phyloP scores from a whole-genome alignment of 208 protist genomes.

The Acanthamoeba rhysodes region DNA sequence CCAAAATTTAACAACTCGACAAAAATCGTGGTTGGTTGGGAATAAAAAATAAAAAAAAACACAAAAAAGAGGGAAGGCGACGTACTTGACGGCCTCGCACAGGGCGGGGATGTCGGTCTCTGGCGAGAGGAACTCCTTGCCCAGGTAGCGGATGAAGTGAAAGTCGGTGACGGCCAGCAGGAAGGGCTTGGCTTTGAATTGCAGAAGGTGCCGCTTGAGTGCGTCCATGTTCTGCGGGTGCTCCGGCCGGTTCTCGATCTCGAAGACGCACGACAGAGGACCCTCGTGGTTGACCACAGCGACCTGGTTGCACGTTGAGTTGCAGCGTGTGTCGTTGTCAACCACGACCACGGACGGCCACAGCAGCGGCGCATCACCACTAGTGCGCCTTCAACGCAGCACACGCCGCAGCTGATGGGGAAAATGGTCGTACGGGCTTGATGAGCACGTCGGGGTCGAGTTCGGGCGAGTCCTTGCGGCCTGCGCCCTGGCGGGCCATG shows the following conservation, averaged over 20 bases:
- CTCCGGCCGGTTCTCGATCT: constrained; percentile 53
- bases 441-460: constrained; percentile 48
- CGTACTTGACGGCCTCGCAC: constrained; percentile 53
- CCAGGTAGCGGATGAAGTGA: constrained; percentile 48
- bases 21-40: too few species aligned
- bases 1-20: too few species aligned
- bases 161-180: constrained; percentile 38
- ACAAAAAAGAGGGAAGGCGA: neutral
- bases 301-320: neutral
- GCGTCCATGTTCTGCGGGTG: constrained; percentile 3
- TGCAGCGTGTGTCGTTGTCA: too few species aligned
- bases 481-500: constrained; percentile 12
- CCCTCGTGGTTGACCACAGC: constrained; percentile 4
- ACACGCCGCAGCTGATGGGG: too few species aligned
- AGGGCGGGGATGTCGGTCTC: constrained; percentile 53
- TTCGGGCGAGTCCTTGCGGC: constrained; percentile 44
- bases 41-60: neutral
- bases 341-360: too few species aligned
- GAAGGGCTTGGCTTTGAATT: constrained; percentile 54
- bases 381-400: neutral
- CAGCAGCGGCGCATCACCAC: too few species aligned
- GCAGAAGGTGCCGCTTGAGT: constrained; percentile 31
- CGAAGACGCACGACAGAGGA: neutral
- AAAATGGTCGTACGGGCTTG: neutral
- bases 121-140: neutral